Evolutionary conservation across 805 yeast genomes (phyloP), one percentile per base, ranked within the genome.

Genomic region (Komagataella kurtzmanii): DNA sequence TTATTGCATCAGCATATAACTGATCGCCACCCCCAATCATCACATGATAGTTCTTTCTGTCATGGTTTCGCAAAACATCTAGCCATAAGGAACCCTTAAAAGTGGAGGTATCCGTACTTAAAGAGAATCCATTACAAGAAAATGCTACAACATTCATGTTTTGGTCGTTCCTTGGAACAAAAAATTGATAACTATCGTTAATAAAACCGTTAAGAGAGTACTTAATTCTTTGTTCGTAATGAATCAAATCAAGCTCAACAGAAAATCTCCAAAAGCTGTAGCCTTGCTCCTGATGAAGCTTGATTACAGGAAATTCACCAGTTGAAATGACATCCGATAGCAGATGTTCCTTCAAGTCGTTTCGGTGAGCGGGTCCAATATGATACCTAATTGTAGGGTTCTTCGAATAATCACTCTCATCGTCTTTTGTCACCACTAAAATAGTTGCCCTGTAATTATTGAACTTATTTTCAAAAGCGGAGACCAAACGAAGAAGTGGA

Each of bases 11-110:
- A 50, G 90, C 81, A 64, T 91, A 91, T 50, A 91, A 76, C 68
- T 91, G 99, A 67, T 91, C 99, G 36, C 99, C 99, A 50, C 98
- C 98, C 24, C 98, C 98, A 24, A 93, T 71, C 95, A 91, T 90
- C 3, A 88, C 97, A 64, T 91, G 97, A 66, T 88, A 88, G 45
- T 77, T 78, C 45, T 73, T 70, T 6, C 65, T 58, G 17, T 70
- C 64, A 61, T 91, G 97, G 54, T 79, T 78, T 24, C 75, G 70
- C 58, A 90, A 59, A 3, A 91, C 95, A 61, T 93, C 97, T 45
- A 70, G 73, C 98, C 98, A 91, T 56, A 93, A 66, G 2, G 87
- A 82, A 7, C 90, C 87, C 54, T 81, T 79, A 67, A 81, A 93
- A 4, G 65, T 65, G 0, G 69, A 59, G 1, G 96, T 81, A 51